phyloP scores from a whole-genome alignment of 129 eudicot species.

The Tanacetum coccineum region DNA sequence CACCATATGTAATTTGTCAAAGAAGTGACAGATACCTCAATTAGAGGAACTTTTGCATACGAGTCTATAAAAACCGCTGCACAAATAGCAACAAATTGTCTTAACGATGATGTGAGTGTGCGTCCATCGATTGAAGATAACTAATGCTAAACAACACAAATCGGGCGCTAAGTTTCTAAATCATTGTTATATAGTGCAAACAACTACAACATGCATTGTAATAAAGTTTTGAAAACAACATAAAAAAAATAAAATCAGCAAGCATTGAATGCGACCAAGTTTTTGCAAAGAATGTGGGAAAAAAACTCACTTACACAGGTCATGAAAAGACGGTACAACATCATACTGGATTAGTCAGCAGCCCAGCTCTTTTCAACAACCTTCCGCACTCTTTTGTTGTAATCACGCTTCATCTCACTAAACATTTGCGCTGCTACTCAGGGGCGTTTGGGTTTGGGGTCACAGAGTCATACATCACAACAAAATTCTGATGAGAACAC shows the following conservation, averaged over 20 bases:
- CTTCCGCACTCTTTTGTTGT: conserved; percentile 59
- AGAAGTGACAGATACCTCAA: no score
- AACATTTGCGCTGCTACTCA: conserved; percentile 59
- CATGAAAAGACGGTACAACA: conserved; percentile 15
- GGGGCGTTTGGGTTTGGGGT: conserved; percentile 10
- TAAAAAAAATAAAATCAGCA: background rate
- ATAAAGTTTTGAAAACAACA: background rate
- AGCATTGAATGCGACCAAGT: background rate
- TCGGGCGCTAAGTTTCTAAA: background rate
- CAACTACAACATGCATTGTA: background rate
- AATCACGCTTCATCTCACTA: conserved; percentile 52
- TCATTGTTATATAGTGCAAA: background rate
- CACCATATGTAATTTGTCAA: no score
- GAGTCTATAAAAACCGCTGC: no score
- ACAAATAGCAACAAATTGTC: no score
- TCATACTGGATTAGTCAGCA: conserved; percentile 35
- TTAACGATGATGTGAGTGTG: no score
- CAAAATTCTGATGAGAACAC: background rate
- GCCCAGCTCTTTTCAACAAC: conserved; percentile 66
- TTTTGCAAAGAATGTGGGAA: conserved; percentile 5
- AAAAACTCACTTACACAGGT: conserved; percentile 25
- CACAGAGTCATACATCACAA: background rate
- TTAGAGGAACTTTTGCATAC: no score
- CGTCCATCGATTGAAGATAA: background rate
- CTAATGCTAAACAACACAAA: background rate